Evolutionary conservation across 2,329 filamentous ascomycete species (phyloP), one percentile per base, ranked within the genome.

Genomic region (Stemphylium vesicarium): DNA sequence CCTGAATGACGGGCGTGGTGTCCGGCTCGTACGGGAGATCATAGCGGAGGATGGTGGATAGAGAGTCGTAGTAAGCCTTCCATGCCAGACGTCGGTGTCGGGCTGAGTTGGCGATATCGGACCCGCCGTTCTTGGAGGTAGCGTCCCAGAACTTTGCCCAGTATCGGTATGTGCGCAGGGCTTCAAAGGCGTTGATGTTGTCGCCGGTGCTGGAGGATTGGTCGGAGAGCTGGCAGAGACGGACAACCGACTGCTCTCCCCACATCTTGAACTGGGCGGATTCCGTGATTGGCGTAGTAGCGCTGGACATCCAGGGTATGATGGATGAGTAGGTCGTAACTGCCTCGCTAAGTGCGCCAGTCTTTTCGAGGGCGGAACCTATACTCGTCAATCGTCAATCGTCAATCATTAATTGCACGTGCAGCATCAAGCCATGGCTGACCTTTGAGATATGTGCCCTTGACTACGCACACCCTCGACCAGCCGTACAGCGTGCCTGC

Each of bases 381-480:
- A 45, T 4, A 39, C 33, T 10, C 16, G 51, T 69, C 49, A 69
- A 26, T 26, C 5, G 24, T 26, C 24, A 10, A 10, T 10, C 9
- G 26, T 29, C 26, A 29, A 29, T 11, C 26, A 4, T 29, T 9
- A 29, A 11, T 29, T 10, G 26, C 26, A 29, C 26, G 26, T 29
- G 26, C 8, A 26, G 24, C 24, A 26, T 26, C 24, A 6, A 9
- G 24, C 26, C 26, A 11, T 29, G 26, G 26, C 26, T 29, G 26
- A 72, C 90, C 91, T 72, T 88, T 89, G 44, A 96, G 82, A 71
- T 92, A 96, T 42, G 87, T 85, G 16, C 87, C 86, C 74, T 94
- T 96, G 50, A 95, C 80, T 24, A 89, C 84, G 76, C 91, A 96
- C 16, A 95, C 89, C 60, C 86, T 88, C 2, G 91, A 91, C 92